Conservation (phyloP, 2,329 filamentous ascomycete species). For the Apiospora kogelbergensis region DNA sequence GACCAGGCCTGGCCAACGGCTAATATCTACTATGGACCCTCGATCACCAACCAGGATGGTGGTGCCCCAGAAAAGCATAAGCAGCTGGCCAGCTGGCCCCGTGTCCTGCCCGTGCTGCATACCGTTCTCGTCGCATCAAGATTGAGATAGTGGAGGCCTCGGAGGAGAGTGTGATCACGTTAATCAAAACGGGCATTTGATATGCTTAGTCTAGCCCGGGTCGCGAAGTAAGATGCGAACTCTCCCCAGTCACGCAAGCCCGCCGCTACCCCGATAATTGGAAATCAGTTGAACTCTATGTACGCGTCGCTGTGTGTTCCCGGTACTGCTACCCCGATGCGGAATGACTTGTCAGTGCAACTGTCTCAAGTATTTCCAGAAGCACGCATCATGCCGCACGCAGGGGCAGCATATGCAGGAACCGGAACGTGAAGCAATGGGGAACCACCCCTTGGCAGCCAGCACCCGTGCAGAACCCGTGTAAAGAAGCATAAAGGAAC, state of each 20-base stretch:
- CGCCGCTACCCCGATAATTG: not conserved
- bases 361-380: constrained; percentile 1
- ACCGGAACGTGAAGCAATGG: constrained; percentile 2
- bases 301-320: not conserved
- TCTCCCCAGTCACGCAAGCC: not conserved
- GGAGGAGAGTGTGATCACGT: not conserved
- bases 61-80: not conserved
- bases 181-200: not conserved
- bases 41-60: not conserved
- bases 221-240: not conserved
- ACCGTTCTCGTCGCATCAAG: constrained; percentile 1
- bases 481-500: not conserved
- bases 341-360: not conserved
- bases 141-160: not conserved
- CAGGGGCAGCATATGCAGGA: not conserved
- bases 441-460: not conserved
- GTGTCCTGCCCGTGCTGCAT: too few relatives aligned
- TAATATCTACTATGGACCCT: not conserved
- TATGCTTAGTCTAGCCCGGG: not conserved
- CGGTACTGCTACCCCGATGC: not conserved
- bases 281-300: not conserved
- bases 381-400: not conserved
- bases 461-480: not conserved
- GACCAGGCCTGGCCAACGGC: constrained; percentile 31
- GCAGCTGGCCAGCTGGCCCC: not conserved